phyloP scores from a whole-genome alignment of 352 stramenopile species.

The Globisporangium lucens region DNA sequence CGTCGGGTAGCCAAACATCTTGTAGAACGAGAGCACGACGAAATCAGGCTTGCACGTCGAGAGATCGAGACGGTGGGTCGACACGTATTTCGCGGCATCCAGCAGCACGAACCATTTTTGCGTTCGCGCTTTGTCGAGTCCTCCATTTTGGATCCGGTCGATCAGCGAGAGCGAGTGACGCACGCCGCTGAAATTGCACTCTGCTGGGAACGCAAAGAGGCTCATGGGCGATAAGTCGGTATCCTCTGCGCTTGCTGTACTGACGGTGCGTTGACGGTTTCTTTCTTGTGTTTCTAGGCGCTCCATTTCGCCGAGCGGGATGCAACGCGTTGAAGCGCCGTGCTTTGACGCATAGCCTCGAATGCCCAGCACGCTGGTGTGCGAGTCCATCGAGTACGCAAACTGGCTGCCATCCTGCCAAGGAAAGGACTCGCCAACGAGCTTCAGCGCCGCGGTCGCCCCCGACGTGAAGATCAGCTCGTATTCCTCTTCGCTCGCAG shows the following conservation, averaged over 20 bases:
- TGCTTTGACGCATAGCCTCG: slow-evolving; percentile 34
- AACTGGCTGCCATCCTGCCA: slow-evolving; percentile 54
- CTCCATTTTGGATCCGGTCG: slow-evolving; percentile 26
- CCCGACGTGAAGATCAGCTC: slow-evolving; percentile 84
- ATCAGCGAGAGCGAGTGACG: slow-evolving; percentile 48
- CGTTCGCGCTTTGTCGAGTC: not conserved
- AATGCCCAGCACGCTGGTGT: slow-evolving; percentile 75
- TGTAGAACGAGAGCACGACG: slow-evolving; percentile 80
- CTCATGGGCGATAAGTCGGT: slow-evolving; percentile 17
- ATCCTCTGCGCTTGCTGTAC: not conserved
- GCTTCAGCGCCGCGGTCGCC: slow-evolving; percentile 74
- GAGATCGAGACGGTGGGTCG: slow-evolving; percentile 56
- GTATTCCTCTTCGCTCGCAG: slow-evolving; percentile 65
- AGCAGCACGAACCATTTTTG: slow-evolving; percentile 58
- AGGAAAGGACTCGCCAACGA: slow-evolving; percentile 80
- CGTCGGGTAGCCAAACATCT: slow-evolving; percentile 76
- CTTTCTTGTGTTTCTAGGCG: slow-evolving; percentile 26
- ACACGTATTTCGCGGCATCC: slow-evolving; percentile 69
- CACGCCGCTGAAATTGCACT: slow-evolving; percentile 78
- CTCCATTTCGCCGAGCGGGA: slow-evolving; percentile 42
- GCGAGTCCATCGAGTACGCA: slow-evolving; percentile 58
- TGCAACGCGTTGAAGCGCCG: slow-evolving; percentile 27
- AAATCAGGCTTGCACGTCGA: slow-evolving; percentile 49
- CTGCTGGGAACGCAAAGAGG: slow-evolving; percentile 68
- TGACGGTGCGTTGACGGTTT: not conserved